Evolutionary conservation across 208 protist species (phyloP), one percentile per base, ranked within the genome.

Genomic region (Trypanosoma platydactyli): DNA sequence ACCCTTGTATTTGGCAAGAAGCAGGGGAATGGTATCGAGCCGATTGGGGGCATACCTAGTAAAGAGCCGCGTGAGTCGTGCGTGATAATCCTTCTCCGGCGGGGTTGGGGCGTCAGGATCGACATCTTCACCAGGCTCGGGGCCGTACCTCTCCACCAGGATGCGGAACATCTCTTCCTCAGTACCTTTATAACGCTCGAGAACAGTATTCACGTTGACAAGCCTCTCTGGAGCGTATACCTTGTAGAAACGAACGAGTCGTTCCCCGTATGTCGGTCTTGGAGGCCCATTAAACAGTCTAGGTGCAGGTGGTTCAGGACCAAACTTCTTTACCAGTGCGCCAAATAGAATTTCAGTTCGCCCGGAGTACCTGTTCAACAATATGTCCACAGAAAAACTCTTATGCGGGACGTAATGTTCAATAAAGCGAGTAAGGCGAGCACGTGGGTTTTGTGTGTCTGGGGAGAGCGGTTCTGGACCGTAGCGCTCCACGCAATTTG

Each of bases 211-310:
- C 18, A 80, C 77, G 11, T 33, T 25, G 1, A 35, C 50, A 18
- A 82, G 35, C 55, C 79, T 82, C 6, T 53, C 48, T 7, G 80
- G 76, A n/a, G 65, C 72, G 44, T 74, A 71, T 30, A 67, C 50
- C 50, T 44, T 27, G 65, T 77, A 77, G 22, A 80, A 70, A 49
- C 40, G 42, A 9, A 79, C 20, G 6, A 79, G 16, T 18, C 72
- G 77, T 7, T 29, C 50, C 16, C 68, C 60, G 49, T 68, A 72
- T 7, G 42, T 55, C 4, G 18, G 7, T 40, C 42, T 53, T 30
- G 38, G 30, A 15, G 15, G 15, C 29, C 51, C 64, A 51, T 22
- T 42, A 25, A 1, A 5, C 30, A 57, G 33, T 24, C 53, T 18
- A 33, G 42, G 52, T 12, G 52, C 57, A 30, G 56, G 54, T 35